phyloP scores from a whole-genome alignment of 192 early-diverging fungal genomes.

The Endogone sp. region DNA sequence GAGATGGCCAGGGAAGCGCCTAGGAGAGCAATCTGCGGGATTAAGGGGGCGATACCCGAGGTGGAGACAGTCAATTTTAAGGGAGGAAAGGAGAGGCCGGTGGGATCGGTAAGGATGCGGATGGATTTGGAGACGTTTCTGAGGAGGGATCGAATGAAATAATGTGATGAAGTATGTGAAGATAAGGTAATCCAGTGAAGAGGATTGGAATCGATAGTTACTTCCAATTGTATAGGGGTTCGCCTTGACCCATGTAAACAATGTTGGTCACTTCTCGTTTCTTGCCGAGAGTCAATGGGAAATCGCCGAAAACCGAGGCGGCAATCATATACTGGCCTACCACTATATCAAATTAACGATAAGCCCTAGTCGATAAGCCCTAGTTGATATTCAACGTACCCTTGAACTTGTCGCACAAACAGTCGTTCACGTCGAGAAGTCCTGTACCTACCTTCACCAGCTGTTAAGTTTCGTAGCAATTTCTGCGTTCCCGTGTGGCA shows the following conservation, averaged over 20 bases:
- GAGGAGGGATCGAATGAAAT: neutral
- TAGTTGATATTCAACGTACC: no score
- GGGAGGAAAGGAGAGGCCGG: constrained; percentile 59
- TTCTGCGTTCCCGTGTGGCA: constrained; percentile 92
- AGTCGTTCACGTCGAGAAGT: neutral
- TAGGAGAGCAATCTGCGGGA: constrained; percentile 72
- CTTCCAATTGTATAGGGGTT: constrained; percentile 83
- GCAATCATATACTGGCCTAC: constrained; percentile 67
- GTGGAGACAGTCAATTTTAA: constrained; percentile 83
- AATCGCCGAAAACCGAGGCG: constrained; percentile 52
- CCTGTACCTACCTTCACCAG: constrained; percentile 49
- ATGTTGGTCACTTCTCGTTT: constrained; percentile 70
- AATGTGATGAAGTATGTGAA: neutral
- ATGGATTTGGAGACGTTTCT: constrained; percentile 60
- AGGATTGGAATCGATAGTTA: constrained; percentile 22
- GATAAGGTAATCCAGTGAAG: neutral
- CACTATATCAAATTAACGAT: constrained; percentile 21
- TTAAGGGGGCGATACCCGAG: constrained; percentile 78
- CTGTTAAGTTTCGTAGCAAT: constrained; percentile 68
- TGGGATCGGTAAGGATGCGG: constrained; percentile 50
- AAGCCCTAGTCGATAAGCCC: neutral
- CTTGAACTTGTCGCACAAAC: neutral
- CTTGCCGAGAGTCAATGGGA: constrained; percentile 49
- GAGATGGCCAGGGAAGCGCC: constrained; percentile 75
- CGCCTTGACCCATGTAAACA: constrained; percentile 93